Evolutionary conservation across 345 rosid genomes (phyloP), one percentile per base, ranked within the genome.

Genomic region (Eucalyptus marginata): DNA sequence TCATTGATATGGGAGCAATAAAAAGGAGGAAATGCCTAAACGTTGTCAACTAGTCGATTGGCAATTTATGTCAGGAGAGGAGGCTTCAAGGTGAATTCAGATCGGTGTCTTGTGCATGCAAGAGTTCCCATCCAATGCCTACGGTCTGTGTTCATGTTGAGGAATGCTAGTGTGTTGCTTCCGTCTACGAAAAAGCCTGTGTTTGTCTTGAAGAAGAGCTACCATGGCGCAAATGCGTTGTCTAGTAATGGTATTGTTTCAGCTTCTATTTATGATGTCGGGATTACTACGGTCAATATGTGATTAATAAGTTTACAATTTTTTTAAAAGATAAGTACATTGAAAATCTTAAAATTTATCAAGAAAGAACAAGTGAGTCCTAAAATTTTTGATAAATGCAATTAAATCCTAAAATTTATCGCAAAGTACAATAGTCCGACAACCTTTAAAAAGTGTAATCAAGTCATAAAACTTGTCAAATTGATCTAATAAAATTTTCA

Each of bases 301-400:
- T 13, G 0, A 59, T 11, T 27, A 27, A 11, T 29, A 25, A 27
- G 66, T 59, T 59, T 25, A 29, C 15, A 13, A 51, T 50, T 51
- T 51, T 50, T 51, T 51, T 2, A 6, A 51, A 51, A 0, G 20
- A 51, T 51, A 16, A 16, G 20, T 51, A 0, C 8, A 51, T 51
- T 51, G 20, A 51, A 51, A 51, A 20, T 51, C 1, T 51, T 51
- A 51, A 51, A 16, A 51, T 0, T 51, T 51, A 51, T 51, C 4
- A 51, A 0, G 2, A 51, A 49, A 2, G 0, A 2, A 51, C 8
- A 51, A 51, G 0, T 51, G 20, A 16, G 0, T 51, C 54, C 3
- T 51, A 51, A 51, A 51, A 51, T 0, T 16, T 51, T 51, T 4
- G 6, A 51, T 16, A 51, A 51, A 2, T 51, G 0, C 2, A 51